These are phyloP conservation scores for Blastomyces percursus DNA, from an alignment of 2,329 filamentous ascomycete species.

Conservation along the genomic window DNA sequence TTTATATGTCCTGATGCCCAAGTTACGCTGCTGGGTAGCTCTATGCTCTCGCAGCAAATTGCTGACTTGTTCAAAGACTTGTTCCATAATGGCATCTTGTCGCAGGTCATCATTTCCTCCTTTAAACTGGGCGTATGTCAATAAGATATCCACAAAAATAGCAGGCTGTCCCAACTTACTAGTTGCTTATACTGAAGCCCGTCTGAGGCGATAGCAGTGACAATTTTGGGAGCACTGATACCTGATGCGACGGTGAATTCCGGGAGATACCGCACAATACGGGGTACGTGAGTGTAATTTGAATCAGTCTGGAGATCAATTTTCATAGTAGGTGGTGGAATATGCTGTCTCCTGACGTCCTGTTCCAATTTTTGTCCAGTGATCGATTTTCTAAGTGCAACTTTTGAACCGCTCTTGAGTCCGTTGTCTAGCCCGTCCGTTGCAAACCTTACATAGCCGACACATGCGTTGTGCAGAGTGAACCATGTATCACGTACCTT, in stretches of 20 bases:
- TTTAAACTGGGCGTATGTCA: constrained; percentile 52
- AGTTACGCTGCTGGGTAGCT: constrained; percentile 71
- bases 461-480: constrained; percentile 62
- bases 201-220: constrained; percentile 68
- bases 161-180: constrained; percentile 33
- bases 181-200: constrained; percentile 77
- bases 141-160: constrained; percentile 5
- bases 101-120: constrained; percentile 91
- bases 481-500: constrained; percentile 51
- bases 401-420: constrained; percentile 56
- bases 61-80: constrained; percentile 94
- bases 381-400: constrained; percentile 51
- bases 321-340: constrained; percentile 84
- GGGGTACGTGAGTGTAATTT: constrained; percentile 66
- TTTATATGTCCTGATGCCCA: constrained; percentile 94
- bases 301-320: constrained; percentile 61
- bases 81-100: constrained; percentile 98
- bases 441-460: constrained; percentile 45
- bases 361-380: constrained; percentile 54
- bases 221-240: constrained; percentile 85
- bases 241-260: constrained; percentile 79
- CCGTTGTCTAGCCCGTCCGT: constrained; percentile 42
- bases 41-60: constrained; percentile 77
- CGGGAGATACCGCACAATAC: constrained; percentile 59
- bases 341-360: constrained; percentile 51